Base-by-base conservation (phyloP, 225 moss, liverwort and hornwort species). In the Climacium dendroides region DNA sequence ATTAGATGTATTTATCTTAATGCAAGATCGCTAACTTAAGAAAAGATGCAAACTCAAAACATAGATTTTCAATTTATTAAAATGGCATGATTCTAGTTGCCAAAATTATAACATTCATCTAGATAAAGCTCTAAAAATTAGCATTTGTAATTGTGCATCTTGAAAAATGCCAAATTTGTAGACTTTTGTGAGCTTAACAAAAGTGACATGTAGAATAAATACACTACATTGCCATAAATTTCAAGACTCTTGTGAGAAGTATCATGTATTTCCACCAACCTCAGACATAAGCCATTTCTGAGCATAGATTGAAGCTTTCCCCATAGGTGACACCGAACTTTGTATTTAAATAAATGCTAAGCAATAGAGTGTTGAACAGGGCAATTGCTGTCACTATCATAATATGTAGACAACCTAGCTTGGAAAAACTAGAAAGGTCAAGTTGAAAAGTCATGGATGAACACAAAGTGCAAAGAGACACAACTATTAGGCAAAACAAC, bases 81-180 rank as follows among this genome's bases (percentile, higher is more conserved):
- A 50, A 7, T 20, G 11, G 12, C 7, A 3, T 19, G 32, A 74
- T 32, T 19, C 1, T 19, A 70, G 12, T 7, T 32, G 15, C 2
- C 0, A 19, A 20, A 47, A 32, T 13, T 74, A 32, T 11, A 19
- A 12, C 50, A 74, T 74, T 45, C 28, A 29, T 45, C 16, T 47
- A 30, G 18, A 29, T 4, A 73, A 47, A 47, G 18, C 4, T 73
- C 4, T 32, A 74, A 74, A 48, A 52, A 11, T 19, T 20, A 32
- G 5, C 7, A 50, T 74, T 20, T 50, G 13, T 11, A 0, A 7
- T 19, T 48, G 34, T 34, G 7, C 0, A 3, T 3, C 3, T 0
- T 34, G 0, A 5, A 50, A 52, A 52, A 34, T 52, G 7, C 13
- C 75, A 52, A 34, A 32, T 1, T 75, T 50, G 8, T 52, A 52